Base-by-base conservation (phyloP, 2,329 filamentous ascomycete genomes). In the Paramyrothecium roridum region DNA sequence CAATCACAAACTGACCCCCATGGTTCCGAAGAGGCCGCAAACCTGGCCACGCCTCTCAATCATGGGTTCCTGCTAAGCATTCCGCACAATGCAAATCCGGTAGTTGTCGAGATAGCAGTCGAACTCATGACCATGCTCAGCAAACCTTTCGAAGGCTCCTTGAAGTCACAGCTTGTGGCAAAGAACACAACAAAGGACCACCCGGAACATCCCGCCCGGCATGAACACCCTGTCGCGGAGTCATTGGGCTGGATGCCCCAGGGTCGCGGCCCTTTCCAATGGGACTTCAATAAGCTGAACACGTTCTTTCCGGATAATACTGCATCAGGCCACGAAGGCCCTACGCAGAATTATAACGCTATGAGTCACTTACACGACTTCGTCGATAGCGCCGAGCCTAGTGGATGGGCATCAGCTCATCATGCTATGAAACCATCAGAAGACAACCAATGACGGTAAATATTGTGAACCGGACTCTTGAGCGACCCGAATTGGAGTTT, bases 301-400 rank as follows among this genome's bases (percentile, higher is more conserved):
- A 23, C 43, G 21, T 45, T 34, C 3, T 22, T 45, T n/a, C 23
- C 43, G 40, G 30, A 34, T 30, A 16, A 8, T 21, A 20, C 33
- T 37, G 33, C 37, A 43, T 19, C n/a, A 6, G 37, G 12, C 37
- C 4, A 19, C 37, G 16, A 16, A 34, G n/a, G n/a, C n/a, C n/a
- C n/a, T n/a, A n/a, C n/a, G n/a, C n/a, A n/a, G n/a, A n/a, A n/a
- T n/a, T 46, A 30, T 21, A n/a, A 37, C 26, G 3, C 50, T 17
- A 33, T 34, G 11, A 23, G 23, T 16, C 21, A 23, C 21, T 10
- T 26, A n/a, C 22, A 16, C 12, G 37, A 26, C 10, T 54, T 54
- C 43, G 23, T 54, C 17, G 52, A 46, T 12, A 54, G 52, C 34
- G 11, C 47, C 4, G 47, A 54, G 26, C 52, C 52, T 16, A 54